Evolutionary conservation across 768 basidiomycete genomes (phyloP).

Genomic region (Clitopilus hobsonii): DNA sequence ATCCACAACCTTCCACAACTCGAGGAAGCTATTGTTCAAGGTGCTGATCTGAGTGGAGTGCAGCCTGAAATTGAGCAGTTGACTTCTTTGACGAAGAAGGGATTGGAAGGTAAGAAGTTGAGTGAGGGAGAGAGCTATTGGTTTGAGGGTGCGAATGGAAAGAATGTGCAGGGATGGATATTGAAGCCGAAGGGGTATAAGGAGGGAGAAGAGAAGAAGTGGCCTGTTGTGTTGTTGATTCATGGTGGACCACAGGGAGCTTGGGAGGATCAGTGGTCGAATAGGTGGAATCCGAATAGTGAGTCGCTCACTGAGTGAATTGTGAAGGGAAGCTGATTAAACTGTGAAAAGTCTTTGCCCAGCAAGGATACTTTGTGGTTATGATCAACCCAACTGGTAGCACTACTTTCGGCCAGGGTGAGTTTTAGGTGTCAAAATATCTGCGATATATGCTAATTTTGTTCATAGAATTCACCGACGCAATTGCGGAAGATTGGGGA

Average conservation of each 20-base stretch:
- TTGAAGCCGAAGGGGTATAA: slow-evolving; percentile 78
- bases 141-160: slow-evolving; percentile 80
- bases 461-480: slow-evolving; percentile 67
- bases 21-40: slow-evolving; percentile 34
- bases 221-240: slow-evolving; percentile 76
- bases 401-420: slow-evolving; percentile 89
- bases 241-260: slow-evolving; percentile 83
- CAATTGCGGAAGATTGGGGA: slow-evolving; percentile 78
- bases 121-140: slow-evolving; percentile 75
- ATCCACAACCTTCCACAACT: slow-evolving; percentile 43
- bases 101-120: slow-evolving; percentile 55
- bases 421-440: not conserved
- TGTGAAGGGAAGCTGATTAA: not conserved
- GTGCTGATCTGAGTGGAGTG: slow-evolving; percentile 20
- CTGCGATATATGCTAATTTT: not conserved
- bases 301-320: not conserved
- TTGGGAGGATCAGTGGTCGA: slow-evolving; percentile 92
- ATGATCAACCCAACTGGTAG: slow-evolving; percentile 93
- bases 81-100: slow-evolving; percentile 58
- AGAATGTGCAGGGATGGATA: slow-evolving; percentile 80
- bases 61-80: slow-evolving; percentile 45
- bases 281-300: slow-evolving; percentile 90
- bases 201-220: slow-evolving; percentile 61
- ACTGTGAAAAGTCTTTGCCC: slow-evolving; percentile 66
- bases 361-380: slow-evolving; percentile 85